These are phyloP conservation scores for Yamadazyma sp. DNA, from an alignment of 805 yeast genomes.

Conservation along the genomic window DNA sequence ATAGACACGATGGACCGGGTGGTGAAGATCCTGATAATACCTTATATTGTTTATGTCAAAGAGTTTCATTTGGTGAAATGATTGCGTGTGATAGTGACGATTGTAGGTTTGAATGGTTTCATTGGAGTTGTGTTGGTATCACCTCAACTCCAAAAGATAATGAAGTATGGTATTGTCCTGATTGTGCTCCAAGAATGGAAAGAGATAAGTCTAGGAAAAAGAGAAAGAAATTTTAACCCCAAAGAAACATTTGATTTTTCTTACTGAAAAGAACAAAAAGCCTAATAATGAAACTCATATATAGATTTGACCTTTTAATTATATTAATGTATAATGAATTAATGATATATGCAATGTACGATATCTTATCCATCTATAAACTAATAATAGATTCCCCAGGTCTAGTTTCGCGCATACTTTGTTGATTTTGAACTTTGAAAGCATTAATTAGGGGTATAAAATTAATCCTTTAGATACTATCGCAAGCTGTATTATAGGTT, in stretches of 20 bases:
- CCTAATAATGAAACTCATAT: too few species aligned
- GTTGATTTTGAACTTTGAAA: conserved; percentile 9
- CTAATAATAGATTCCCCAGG: not conserved
- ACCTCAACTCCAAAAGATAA: conserved; percentile 86
- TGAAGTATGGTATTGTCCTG: conserved; percentile 84
- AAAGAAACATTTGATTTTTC: too few species aligned
- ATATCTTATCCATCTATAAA: too few species aligned
- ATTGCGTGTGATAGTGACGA: conserved; percentile 92
- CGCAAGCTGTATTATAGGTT: too few species aligned
- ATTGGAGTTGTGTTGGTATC: conserved; percentile 90
- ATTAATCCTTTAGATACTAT: too few species aligned
- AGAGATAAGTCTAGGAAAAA: conserved; percentile 41
- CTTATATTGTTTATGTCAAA: conserved; percentile 86
- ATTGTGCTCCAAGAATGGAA: conserved; percentile 57
- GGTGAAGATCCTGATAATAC: conserved; percentile 46
- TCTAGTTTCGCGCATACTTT: conserved; percentile 3
- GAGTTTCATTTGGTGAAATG: conserved; percentile 95
- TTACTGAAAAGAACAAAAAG: too few species aligned
- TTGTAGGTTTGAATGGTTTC: conserved; percentile 94
- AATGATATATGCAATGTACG: too few species aligned
- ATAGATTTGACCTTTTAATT: too few species aligned
- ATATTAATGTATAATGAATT: too few species aligned
- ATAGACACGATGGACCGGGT: conserved; percentile 19
- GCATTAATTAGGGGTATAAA: too few species aligned
- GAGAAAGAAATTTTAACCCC: too few species aligned